Evolutionary conservation across 179 eudicot species (phyloP).

Genomic region (Drosera spatulata): DNA sequence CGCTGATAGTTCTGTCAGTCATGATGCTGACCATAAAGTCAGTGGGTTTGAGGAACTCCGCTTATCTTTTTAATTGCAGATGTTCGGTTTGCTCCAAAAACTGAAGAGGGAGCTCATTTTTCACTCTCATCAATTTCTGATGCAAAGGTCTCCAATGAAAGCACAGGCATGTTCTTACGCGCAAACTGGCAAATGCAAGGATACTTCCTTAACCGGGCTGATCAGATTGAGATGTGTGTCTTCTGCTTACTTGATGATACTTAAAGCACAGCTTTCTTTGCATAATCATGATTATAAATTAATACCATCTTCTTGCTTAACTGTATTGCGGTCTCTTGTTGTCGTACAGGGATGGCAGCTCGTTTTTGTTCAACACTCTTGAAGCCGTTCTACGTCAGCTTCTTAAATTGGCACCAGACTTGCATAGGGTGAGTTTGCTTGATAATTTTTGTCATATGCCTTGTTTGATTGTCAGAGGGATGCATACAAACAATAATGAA

Average conservation of each 20-base stretch:
- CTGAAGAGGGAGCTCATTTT: constrained; percentile 21
- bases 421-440: constrained; percentile 65
- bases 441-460: not conserved
- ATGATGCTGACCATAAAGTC: not conserved
- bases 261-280: constrained; percentile 1
- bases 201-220: constrained; percentile 73
- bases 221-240: constrained; percentile 70
- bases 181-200: constrained; percentile 92
- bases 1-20: no score
- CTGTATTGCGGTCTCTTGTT: not conserved
- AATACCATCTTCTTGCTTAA: no score
- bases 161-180: constrained; percentile 49
- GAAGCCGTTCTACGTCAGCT: constrained; percentile 65
- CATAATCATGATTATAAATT: no score
- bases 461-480: not conserved
- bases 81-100: constrained; percentile 31
- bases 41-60: constrained; percentile 4
- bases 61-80: constrained; percentile 27
- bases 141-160: constrained; percentile 20
- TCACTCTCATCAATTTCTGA: constrained; percentile 16
- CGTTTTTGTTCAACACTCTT: constrained; percentile 63
- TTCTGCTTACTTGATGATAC: not conserved
- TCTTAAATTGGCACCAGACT: constrained; percentile 83
- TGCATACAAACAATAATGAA: not conserved
- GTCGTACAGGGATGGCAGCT: constrained; percentile 61